Conservation (phyloP, 140 eudicot species). For the Cichorium intybus region DNA sequence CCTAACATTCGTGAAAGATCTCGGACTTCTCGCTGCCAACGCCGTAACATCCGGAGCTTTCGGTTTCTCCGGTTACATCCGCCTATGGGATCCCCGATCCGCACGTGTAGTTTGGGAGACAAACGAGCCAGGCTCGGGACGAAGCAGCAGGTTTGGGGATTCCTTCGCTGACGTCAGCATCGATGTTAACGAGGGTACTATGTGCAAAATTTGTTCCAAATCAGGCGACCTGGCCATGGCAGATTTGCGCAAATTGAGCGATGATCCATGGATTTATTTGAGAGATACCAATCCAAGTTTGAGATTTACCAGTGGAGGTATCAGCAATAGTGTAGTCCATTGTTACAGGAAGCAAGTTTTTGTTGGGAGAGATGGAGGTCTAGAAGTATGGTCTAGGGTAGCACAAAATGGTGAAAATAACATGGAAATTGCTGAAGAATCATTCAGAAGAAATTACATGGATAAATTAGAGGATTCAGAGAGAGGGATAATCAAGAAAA, state of each 20-base stretch:
- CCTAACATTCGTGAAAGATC: constrained; percentile 40
- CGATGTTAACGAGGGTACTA: constrained; percentile 37
- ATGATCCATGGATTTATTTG: constrained; percentile 90
- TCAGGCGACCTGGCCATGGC: constrained; percentile 85
- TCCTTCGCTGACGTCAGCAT: constrained; percentile 80
- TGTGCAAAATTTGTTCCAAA: constrained; percentile 77
- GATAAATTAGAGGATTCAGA: constrained; percentile 69
- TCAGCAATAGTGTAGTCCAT: constrained; percentile 43
- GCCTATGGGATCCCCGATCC: constrained; percentile 71
- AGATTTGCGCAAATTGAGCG: constrained; percentile 60
- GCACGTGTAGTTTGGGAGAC: constrained; percentile 77
- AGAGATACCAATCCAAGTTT: constrained; percentile 77
- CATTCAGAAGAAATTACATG: constrained; percentile 74
- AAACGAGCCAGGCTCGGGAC: constrained; percentile 84
- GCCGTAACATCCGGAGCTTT: constrained; percentile 73
- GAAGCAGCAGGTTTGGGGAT: constrained; percentile 86
- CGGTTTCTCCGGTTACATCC: constrained; percentile 77
- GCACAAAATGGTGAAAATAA: constrained; percentile 28
- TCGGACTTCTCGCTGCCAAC: constrained; percentile 47
- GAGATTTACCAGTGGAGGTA: constrained; percentile 47
- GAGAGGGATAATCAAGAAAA: constrained; percentile 66
- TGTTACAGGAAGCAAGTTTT: constrained; percentile 73
- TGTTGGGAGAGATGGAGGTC: constrained; percentile 83
- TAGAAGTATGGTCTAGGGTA: constrained; percentile 89
- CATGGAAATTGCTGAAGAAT: constrained; percentile 35